Conservation (phyloP, 2,329 filamentous ascomycete species). For the Ceratocystis papillata region DNA sequence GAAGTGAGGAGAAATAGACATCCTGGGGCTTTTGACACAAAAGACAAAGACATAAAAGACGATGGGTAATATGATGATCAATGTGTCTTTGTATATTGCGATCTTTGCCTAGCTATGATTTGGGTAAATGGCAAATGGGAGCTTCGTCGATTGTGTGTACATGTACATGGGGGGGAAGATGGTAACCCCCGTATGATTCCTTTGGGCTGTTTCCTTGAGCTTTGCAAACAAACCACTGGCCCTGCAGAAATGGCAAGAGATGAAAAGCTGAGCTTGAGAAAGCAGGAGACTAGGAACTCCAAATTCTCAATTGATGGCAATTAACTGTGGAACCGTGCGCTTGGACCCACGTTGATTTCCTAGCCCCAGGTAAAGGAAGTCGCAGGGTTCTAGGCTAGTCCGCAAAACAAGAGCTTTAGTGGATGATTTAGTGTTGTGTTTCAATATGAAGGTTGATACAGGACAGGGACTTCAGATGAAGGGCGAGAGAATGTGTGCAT, state of each 20-base stretch:
- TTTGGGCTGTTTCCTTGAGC: neutral
- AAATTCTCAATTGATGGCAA: conserved; percentile 9
- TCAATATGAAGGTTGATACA: conserved; percentile 8
- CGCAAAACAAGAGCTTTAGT: conserved; percentile 1
- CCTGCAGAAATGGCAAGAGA: neutral
- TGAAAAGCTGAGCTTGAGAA: neutral
- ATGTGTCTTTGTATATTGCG: neutral
- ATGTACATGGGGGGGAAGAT: neutral
- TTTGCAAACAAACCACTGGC: neutral
- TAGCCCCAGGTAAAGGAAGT: conserved; percentile 6
- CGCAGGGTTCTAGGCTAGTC: conserved; percentile 6
- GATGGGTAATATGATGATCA: neutral
- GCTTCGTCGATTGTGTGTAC: neutral
- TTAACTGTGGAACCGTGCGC: conserved; percentile 16
- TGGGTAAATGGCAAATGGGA: neutral
- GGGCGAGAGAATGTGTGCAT: neutral
- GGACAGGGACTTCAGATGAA: conserved; percentile 14
- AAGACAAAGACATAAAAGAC: neutral
- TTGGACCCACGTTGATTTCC: conserved; percentile 16
- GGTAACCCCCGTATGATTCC: neutral
- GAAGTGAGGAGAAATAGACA: conserved; percentile 2
- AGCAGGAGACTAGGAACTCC: neutral
- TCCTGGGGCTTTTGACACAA: neutral
- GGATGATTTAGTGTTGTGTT: conserved; percentile 12
- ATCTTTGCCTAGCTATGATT: neutral